phyloP scores from a whole-genome alignment of 805 yeast species.

The Kluyveromyces wickerhamii region DNA sequence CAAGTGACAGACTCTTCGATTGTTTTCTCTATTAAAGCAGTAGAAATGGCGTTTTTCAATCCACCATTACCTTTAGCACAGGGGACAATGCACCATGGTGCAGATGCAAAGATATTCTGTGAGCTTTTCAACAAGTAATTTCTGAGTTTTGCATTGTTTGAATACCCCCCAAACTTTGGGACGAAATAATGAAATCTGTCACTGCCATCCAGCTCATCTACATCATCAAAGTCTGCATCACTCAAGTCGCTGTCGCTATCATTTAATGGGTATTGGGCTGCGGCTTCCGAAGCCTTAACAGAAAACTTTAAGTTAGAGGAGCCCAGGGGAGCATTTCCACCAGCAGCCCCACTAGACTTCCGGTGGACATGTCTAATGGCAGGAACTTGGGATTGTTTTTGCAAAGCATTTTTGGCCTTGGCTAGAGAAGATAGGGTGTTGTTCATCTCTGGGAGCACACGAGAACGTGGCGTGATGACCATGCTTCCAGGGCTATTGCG shows the following conservation, averaged over 20 bases:
- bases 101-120: slow-evolving; percentile 34
- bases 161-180: slow-evolving; percentile 64
- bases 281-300: slow-evolving; percentile 3
- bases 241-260: slow-evolving; percentile 13
- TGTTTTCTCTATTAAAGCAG: slow-evolving; percentile 40
- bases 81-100: slow-evolving; percentile 71
- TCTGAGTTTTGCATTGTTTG: slow-evolving; percentile 47
- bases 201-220: slow-evolving; percentile 12
- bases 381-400: slow-evolving; percentile 22
- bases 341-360: slow-evolving; percentile 11
- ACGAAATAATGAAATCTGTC: slow-evolving; percentile 20
- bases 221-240: slow-evolving; percentile 25
- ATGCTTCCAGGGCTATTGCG: slow-evolving; percentile 16
- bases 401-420: slow-evolving; percentile 23
- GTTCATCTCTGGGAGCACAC: slow-evolving; percentile 26
- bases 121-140: slow-evolving; percentile 30
- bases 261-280: slow-evolving; percentile 4
- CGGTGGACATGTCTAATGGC: slow-evolving; percentile 28
- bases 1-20: slow-evolving; percentile 42
- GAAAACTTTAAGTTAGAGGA: slow-evolving; percentile 16
- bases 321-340: slow-evolving; percentile 3
- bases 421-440: slow-evolving; percentile 26
- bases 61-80: slow-evolving; percentile 80
- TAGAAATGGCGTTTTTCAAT: slow-evolving; percentile 69
- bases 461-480: slow-evolving; percentile 30